A percentile compares a stretch with the other conserved stretches of the same genome.
These are phyloP conservation scores for Tylopilus sp. DNA, from an alignment of 768 basidiomycete species.

Conservation along the genomic window DNA sequence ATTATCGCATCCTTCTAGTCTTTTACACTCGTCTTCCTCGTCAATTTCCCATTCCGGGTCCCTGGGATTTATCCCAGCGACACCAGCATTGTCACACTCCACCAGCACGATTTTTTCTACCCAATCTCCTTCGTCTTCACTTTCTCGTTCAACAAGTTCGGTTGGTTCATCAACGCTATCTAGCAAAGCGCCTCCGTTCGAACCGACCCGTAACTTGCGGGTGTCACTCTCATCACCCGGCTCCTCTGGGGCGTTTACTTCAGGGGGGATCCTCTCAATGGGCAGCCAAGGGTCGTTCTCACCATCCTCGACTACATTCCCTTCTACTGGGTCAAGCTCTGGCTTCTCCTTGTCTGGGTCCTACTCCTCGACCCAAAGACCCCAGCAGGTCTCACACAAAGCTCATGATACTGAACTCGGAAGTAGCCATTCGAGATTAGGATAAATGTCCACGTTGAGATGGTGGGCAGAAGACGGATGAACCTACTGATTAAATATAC, in stretches of 20 bases:
- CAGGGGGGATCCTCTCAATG: conserved; percentile 10
- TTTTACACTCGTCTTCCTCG: conserved; percentile 12
- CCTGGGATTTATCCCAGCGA: conserved; percentile 12
- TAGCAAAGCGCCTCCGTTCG: conserved; percentile 52
- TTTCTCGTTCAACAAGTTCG: conserved; percentile 30
- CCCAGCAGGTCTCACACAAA: conserved; percentile 4
- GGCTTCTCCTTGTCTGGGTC: conserved; percentile 12
- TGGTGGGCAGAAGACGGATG: conserved; percentile 16
- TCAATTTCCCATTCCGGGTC: conserved; percentile 18
- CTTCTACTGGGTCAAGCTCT: conserved; percentile 8
- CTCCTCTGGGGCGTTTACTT: conserved; percentile 13
- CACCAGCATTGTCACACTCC: conserved; percentile 12
- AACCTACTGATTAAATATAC: conserved; percentile 11
- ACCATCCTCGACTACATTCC: conserved; percentile 13
- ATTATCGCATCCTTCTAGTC: conserved; percentile 17
- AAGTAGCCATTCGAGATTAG: conserved; percentile 3
- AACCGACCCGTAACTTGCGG: conserved; percentile 38
- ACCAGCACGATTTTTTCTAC: conserved; percentile 17
- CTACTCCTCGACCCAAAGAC: conserved; percentile 16
- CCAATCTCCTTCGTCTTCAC: conserved; percentile 20
- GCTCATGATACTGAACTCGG: conserved; percentile 7
- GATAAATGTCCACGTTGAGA: conserved; percentile 12
- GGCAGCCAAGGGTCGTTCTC: conserved; percentile 17
- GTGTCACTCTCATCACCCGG: conserved; percentile 21
- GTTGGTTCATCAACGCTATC: conserved; percentile 43